These are phyloP conservation scores for Fusarium luffae DNA, from an alignment of 2,329 filamentous ascomycete species.

Conservation along the genomic window DNA sequence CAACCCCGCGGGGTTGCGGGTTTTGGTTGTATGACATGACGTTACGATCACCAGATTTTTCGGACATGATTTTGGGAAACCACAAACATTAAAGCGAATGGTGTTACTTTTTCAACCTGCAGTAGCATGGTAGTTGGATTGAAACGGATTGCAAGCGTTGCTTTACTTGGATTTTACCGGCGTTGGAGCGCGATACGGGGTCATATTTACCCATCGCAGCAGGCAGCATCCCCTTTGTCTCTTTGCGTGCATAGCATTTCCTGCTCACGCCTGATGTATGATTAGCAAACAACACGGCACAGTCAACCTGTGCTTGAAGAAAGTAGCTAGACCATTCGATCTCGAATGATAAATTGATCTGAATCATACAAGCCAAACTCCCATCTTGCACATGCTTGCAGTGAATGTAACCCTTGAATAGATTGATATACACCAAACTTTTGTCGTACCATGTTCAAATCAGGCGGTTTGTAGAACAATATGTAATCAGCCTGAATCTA, in stretches of 20 bases:
- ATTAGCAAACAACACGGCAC: constrained; percentile 16
- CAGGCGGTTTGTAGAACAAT: not conserved
- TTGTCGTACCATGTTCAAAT: not conserved
- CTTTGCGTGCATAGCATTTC: constrained; percentile 15
- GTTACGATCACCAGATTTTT: constrained; percentile 30
- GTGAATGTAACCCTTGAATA: not conserved
- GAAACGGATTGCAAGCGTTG: constrained; percentile 17
- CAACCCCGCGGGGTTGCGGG: constrained; percentile 12
- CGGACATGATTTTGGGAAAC: constrained; percentile 26
- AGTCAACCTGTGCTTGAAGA: constrained; percentile 19
- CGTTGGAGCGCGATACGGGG: constrained; percentile 16
- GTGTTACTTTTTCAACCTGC: constrained; percentile 3
- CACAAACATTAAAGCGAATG: constrained; percentile 18
- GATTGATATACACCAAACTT: not conserved
- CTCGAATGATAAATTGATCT: constrained; percentile 17
- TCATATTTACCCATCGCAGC: not conserved
- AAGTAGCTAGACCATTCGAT: constrained; percentile 11
- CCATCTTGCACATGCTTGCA: not conserved
- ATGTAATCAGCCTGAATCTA: not conserved
- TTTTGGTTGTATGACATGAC: constrained; percentile 23
- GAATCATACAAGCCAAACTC: constrained; percentile 4
- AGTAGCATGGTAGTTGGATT: constrained; percentile 1
- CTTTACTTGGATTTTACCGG: constrained; percentile 14
- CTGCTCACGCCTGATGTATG: constrained; percentile 24
- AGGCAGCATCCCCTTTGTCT: constrained; percentile 12